A percentile compares a stretch with the other conserved stretches of the same genome.
These are phyloP conservation scores for Abrus precatorius DNA, from an alignment of 306 rosid species.

Conservation along the genomic window DNA sequence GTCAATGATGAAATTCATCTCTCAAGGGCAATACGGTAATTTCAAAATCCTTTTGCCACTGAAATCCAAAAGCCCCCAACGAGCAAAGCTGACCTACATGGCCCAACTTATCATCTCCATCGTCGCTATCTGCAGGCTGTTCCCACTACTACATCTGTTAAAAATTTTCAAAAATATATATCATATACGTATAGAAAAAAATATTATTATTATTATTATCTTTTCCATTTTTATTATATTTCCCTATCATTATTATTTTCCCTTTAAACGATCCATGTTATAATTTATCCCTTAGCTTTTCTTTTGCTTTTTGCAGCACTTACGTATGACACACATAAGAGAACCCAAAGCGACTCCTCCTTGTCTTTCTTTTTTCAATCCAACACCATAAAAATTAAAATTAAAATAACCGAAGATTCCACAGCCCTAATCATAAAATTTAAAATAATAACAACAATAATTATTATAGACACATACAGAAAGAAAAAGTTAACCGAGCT, in stretches of 20 bases:
- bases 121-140: conserved; percentile 77
- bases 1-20: conserved; percentile 50
- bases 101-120: conserved; percentile 76
- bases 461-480: conserved; percentile 41
- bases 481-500: conserved; percentile 45
- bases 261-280: conserved; percentile 34
- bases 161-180: conserved; percentile 19
- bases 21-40: conserved; percentile 50
- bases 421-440: conserved; percentile 46
- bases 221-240: conserved; percentile 32
- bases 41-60: conserved; percentile 37
- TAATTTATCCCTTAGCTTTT: conserved; percentile 38
- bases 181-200: not conserved
- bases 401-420: conserved; percentile 56
- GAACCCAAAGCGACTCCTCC: conserved; percentile 44
- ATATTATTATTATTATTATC: not conserved
- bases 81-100: conserved; percentile 74
- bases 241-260: conserved; percentile 33
- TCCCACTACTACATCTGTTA: conserved; percentile 62
- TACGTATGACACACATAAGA: conserved; percentile 46
- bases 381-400: conserved; percentile 10
- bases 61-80: conserved; percentile 60
- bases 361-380: conserved; percentile 40
- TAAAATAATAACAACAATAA: conserved; percentile 40
- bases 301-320: conserved; percentile 49